phyloP scores from a whole-genome alignment of 257 asterid species.

The Rubia yunnanensis region DNA sequence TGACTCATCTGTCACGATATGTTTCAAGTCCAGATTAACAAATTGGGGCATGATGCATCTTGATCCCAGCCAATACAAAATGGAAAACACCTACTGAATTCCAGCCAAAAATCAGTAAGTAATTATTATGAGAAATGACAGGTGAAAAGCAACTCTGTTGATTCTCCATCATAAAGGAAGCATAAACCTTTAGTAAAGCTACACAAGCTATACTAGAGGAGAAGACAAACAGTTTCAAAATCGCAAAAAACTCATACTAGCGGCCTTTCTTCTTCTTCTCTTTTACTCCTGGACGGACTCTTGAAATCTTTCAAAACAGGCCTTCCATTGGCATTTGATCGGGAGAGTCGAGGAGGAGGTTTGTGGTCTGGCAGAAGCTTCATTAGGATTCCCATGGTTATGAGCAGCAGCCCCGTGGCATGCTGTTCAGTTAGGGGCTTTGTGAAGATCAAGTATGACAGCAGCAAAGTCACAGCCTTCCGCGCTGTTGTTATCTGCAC shows the following conservation, averaged over 20 bases:
- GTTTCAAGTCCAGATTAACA: no score
- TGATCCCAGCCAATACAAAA: no score
- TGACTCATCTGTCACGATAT: no score
- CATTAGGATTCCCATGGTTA: conserved; percentile 61
- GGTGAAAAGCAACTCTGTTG: no score
- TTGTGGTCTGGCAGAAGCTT: conserved; percentile 55
- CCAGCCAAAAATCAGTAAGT: not conserved
- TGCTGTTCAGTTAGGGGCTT: conserved; percentile 81
- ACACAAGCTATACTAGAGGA: not conserved
- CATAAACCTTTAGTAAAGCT: not conserved
- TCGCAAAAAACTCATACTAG: conserved; percentile 29
- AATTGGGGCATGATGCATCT: no score
- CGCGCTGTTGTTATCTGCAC: conserved; percentile 80
- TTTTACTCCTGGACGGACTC: conserved; percentile 21
- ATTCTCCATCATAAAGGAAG: not conserved
- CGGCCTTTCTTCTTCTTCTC: conserved; percentile 49
- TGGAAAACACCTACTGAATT: no score
- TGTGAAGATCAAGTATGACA: conserved; percentile 65
- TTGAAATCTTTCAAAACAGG: conserved; percentile 20
- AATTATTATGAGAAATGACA: no score
- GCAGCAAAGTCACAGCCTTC: conserved; percentile 77
- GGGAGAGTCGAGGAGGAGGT: conserved; percentile 21
- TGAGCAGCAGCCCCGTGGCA: conserved; percentile 56
- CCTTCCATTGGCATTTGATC: conserved; percentile 10
- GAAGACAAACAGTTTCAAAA: not conserved